Base-by-base conservation (phyloP, 2,329 filamentous ascomycete genomes). In the Beauveria medogensis region DNA sequence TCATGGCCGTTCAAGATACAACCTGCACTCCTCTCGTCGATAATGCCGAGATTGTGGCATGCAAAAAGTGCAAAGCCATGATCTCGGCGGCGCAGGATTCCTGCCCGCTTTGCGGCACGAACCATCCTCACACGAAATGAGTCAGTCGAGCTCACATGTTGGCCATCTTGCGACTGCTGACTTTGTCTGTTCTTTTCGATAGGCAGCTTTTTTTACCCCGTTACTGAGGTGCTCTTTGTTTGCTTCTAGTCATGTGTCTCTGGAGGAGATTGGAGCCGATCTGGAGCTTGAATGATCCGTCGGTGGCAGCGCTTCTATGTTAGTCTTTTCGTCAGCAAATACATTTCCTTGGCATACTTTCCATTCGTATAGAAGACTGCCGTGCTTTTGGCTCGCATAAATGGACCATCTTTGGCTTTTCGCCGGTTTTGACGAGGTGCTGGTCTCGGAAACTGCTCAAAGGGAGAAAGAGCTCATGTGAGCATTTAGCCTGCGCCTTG, bases 71-170 rank as follows among this genome's bases (percentile, higher is more conserved):
- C 50, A 59, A 53, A 6, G 57, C 26, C 26, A 59, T 59, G 48
- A 59, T 59, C n/a, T 59, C 57, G 20, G 57, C 37, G 12, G 57
- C 57, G 20, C 57, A 59, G 20, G 48, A 59, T 16, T 59, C 57
- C n/a, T 59, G 57, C 41, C 57, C 57, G n/a, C 37, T 59, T 10
- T 59, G 57, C 20, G 57, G 57, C 41, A 59, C 37, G 6, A 59
- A 59, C 26, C 16, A 43, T 26, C 57, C 57, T 37, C 48, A 59
- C 41, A 59, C 57, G 24, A 7, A 53, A 26, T 59, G 37, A 44
- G 55, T 57, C 1, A 52, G 56, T 59, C 24, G 2, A 20, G 20
- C 18, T 30, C 28, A 34, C 28, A 10, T 16, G 5, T 7, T 6
- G 16, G 18, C 14, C 20, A 16, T 7, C 9, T 40, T n/a, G 3